A percentile compares a stretch with the other conserved stretches of the same genome.
Evolutionary conservation across 2,329 filamentous ascomycete species (phyloP).

Genomic region (Neocucurbitaria cava): DNA sequence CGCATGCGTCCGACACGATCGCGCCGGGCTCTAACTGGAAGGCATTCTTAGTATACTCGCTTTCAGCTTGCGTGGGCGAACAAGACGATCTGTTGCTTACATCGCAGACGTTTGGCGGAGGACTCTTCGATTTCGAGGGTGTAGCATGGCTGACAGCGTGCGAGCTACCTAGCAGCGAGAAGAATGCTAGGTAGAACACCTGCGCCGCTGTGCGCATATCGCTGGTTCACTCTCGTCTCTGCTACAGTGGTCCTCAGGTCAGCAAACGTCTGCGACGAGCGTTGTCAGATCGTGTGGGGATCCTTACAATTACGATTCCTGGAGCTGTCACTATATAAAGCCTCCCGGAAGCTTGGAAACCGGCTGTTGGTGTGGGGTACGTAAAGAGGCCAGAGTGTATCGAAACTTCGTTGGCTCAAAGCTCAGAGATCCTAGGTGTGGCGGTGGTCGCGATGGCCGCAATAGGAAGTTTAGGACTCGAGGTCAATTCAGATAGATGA

Average conservation of each 20-base stretch:
- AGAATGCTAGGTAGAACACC: constrained; percentile 68
- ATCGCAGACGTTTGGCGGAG: constrained; percentile 60
- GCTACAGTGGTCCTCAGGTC: constrained; percentile 34
- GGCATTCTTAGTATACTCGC: constrained; percentile 44
- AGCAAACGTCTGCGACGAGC: constrained; percentile 44
- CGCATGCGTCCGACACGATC: constrained; percentile 93
- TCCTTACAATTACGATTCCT: constrained; percentile 26
- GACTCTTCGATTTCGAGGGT: constrained; percentile 49
- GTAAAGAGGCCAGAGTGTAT: constrained; percentile 50
- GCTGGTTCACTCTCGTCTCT: constrained; percentile 6
- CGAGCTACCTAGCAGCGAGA: constrained; percentile 62
- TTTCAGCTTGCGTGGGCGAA: constrained; percentile 23
- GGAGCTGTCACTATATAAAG: constrained; percentile 29
- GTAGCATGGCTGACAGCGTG: constrained; percentile 49
- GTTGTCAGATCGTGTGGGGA: constrained; percentile 17
- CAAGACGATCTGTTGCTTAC: constrained; percentile 54
- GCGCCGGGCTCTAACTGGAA: constrained; percentile 82
- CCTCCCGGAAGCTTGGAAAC: constrained; percentile 19
- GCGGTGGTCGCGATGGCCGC: constrained; percentile 21
- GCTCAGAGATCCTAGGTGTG: constrained; percentile 29
- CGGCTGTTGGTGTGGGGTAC: constrained; percentile 33
- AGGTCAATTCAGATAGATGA: constrained; percentile 30
- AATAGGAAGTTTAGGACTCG: constrained; percentile 27
- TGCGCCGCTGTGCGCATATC: constrained; percentile 62
- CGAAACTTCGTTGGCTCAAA: constrained; percentile 29